A percentile compares a stretch with the other conserved stretches of the same genome.
Evolutionary conservation across 2,329 filamentous ascomycete species (phyloP).

Genomic region (Hypoxylon sp.): DNA sequence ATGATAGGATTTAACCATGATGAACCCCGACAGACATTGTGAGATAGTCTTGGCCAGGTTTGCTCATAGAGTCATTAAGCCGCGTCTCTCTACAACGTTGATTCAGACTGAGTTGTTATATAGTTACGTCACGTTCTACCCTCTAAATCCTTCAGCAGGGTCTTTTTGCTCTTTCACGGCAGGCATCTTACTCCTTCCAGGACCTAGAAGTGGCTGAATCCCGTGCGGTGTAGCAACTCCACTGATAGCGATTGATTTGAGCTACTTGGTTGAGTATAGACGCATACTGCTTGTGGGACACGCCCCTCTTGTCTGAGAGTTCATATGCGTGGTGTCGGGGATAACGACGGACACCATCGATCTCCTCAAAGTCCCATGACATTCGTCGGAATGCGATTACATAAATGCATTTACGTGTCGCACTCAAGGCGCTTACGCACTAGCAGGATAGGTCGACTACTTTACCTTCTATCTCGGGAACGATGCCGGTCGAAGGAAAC

Average conservation of each 20-base stretch:
- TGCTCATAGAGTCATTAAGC: neutral
- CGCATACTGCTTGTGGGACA: neutral
- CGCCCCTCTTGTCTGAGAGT: neutral
- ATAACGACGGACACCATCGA: neutral
- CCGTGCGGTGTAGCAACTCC: neutral
- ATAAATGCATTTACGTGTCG: neutral
- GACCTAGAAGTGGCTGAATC: neutral
- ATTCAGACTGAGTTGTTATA: neutral
- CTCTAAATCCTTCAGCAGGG: neutral
- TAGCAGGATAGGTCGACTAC: neutral
- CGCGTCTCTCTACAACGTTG: neutral
- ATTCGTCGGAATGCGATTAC: neutral
- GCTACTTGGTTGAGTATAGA: conserved; percentile 15
- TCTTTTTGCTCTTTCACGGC: neutral
- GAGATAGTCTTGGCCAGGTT: neutral
- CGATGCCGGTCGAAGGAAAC: neutral
- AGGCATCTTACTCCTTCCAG: neutral
- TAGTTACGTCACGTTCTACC: neutral
- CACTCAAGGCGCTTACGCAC: neutral
- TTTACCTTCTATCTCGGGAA: neutral
- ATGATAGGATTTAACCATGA: neutral
- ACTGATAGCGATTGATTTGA: neutral
- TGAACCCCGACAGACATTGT: neutral
- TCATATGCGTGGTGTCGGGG: neutral
- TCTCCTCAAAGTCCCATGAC: neutral